Base-by-base conservation (phyloP, 2,329 filamentous ascomycete genomes). In the Calcarisporium arbuscula region DNA sequence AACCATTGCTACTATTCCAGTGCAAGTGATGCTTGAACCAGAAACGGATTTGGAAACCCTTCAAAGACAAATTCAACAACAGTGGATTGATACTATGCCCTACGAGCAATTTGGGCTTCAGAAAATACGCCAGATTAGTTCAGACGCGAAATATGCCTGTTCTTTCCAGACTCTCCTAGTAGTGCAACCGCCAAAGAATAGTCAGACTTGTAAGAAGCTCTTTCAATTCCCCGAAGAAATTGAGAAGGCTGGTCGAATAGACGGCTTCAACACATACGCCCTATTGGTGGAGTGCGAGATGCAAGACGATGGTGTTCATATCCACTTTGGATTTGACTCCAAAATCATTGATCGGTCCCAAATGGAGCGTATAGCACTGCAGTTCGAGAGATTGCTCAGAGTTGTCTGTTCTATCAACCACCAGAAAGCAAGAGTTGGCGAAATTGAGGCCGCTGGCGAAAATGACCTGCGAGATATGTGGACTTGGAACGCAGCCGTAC, bases 401-500 rank as follows among this genome's bases (percentile, higher is more conserved):
- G 16, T 14, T 36, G 11, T 36, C 28, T 22, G 26, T 28, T 1
- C 17, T 21, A 14, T 20, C 25, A 14, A 36, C 28, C 18, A 5
- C 16, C 5, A 19, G 20, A 12, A 23, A n/a, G n/a, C 20, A 12
- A 36, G 15, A 11, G 19, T 36, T 10, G 21, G 28, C 14, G 20
- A 6, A 8, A 23, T 36, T 6, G 20, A 32, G 22, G 32, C 34
- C 12, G 21, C n/a, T 3, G 32, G 34, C 20, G 18, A 25, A 5
- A 25, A 19, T 19, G 32, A 34, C 14, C 11, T 14, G 3, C 7
- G n/a, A 5, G 65, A 25, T 3, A 29, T 42, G 4, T 9, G 15
- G 16, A 15, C 25, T 7, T 19, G 65, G 72, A 29, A 52, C 18
- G 10, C 28, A 2, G 3, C 5, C 0, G 38, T 45, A 14, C 14